Conservation (phyloP, 371 early-diverging fungal genomes). For the Rhizopus sp. region DNA sequence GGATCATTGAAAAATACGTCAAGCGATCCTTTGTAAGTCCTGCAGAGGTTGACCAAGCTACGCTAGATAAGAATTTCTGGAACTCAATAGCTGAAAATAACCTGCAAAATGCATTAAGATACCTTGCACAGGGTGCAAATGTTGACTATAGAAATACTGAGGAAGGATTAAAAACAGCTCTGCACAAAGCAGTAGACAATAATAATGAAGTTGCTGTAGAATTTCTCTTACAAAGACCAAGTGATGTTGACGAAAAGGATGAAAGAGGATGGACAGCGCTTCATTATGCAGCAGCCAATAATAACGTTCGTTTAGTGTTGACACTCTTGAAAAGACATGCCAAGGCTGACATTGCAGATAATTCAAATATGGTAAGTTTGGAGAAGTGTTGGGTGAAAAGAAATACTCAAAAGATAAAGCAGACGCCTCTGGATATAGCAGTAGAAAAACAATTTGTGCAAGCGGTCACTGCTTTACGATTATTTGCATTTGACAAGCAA, state of each 20-base stretch:
- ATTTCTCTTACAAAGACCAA: conserved; percentile 71
- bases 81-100: conserved; percentile 58
- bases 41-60: conserved; percentile 26
- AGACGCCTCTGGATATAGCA: conserved; percentile 76
- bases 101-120: conserved; percentile 57
- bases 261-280: conserved; percentile 72
- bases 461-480: conserved; percentile 62
- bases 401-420: neutral
- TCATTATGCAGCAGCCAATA: conserved; percentile 76
- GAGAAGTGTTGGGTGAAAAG: neutral
- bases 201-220: conserved; percentile 64
- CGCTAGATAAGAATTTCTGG: conserved; percentile 52
- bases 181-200: conserved; percentile 66
- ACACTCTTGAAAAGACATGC: conserved; percentile 70
- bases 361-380: conserved; percentile 47
- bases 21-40: conserved; percentile 59
- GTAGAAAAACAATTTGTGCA: conserved; percentile 61
- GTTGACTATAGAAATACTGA: conserved; percentile 67
- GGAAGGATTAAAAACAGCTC: conserved; percentile 52
- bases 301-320: conserved; percentile 65
- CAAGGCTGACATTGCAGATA: conserved; percentile 64
- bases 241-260: conserved; percentile 66
- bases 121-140: conserved; percentile 74
- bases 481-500: conserved; percentile 54
- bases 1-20: conserved; percentile 77